phyloP scores from a whole-genome alignment of 148 eudicot genomes.

The Chenopodium album region DNA sequence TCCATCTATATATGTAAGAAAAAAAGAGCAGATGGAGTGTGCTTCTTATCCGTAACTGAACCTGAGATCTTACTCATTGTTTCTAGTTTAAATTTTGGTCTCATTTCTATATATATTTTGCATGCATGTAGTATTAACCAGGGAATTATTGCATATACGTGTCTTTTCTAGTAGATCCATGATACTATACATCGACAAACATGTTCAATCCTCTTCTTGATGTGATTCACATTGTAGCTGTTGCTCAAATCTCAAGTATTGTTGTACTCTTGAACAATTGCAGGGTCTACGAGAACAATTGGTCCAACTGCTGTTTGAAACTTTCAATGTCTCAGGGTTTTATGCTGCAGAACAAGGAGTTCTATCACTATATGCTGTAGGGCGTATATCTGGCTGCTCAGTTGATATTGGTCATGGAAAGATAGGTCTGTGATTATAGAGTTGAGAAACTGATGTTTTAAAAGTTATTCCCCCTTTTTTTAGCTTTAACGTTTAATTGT shows the following conservation, averaged over 20 bases:
- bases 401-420: conserved; percentile 93
- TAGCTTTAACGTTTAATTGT: neutral
- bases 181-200: neutral
- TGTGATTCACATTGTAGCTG: no score
- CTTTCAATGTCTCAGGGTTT: conserved; percentile 80
- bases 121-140: neutral
- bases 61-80: neutral
- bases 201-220: neutral
- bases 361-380: conserved; percentile 83
- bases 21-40: neutral
- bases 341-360: conserved; percentile 91
- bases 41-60: neutral
- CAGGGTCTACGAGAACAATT: conserved; percentile 78
- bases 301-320: conserved; percentile 91
- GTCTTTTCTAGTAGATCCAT: neutral
- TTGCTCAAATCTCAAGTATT: neutral
- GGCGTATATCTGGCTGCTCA: conserved; percentile 88
- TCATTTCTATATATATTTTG: neutral
- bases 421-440: conserved; percentile 47
- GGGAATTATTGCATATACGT: neutral
- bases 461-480: neutral
- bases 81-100: neutral
- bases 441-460: neutral
- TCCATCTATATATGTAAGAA: neutral
- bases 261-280: conserved; percentile 4